Evolutionary conservation across 441 rosid species (phyloP), one percentile per base, ranked within the genome.

Genomic region (Populus hybrid): DNA sequence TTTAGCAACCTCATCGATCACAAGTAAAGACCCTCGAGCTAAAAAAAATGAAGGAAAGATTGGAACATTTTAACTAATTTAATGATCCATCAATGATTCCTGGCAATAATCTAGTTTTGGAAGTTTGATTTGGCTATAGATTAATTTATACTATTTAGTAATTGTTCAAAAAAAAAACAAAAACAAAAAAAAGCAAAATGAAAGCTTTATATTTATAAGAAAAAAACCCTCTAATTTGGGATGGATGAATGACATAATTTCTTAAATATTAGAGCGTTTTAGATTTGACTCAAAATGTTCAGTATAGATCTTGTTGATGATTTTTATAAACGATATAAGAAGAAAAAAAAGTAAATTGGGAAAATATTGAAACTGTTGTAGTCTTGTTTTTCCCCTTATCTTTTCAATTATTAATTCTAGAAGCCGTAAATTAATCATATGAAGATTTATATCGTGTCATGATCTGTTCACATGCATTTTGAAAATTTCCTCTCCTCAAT

Each of bases 401-500:
- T n/a, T 7, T n/a, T 59, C 11, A 8, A 59, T 59, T 19, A 61
- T 8, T n/a, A 61, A 23, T 9, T 21, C 12, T 9, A 61, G 28
- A 21, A 9, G 23, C 6, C 4, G 28, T 1, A 21, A 14, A 21
- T 53, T 18, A 18, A n/a, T 61, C 14, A 9, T 0, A 61, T 61
- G 10, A 9, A 61, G 14, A 61, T 9, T 61, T 61, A 9, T 9
- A 61, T 21, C 1, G 1, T 61, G 23, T 9, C 66, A 61, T 21
- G 4, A 61, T 21, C 14, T 21, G 14, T 70, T 0, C 1, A 3
- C 24, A 28, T 28, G 30, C 30, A 63, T 38, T 38, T 69, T 61
- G 70, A 74, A 74, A 69, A 5, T 42, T 30, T 79, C 66, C 70
- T 28, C 21, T n/a, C 74, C 42, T 42, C 9, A 42, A 6, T 67